A percentile compares a stretch with the other conserved stretches of the same genome.
Evolutionary conservation across 140 eudicot species (phyloP).

Genomic region (Ambrosia hybrid): DNA sequence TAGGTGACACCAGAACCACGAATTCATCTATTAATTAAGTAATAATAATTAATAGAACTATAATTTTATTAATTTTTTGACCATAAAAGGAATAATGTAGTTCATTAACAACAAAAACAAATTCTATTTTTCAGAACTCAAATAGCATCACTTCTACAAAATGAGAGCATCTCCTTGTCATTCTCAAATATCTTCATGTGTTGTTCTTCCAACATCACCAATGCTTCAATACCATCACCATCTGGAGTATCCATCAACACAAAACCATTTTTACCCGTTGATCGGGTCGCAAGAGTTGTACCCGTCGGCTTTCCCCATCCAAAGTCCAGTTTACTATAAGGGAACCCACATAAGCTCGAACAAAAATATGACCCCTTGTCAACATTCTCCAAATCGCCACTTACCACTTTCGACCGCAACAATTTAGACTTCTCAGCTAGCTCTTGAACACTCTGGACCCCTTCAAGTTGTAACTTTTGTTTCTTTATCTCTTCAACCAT

Average conservation of each 20-base stretch:
- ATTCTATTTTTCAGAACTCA: no score
- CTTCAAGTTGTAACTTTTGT: background rate
- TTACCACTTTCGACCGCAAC: background rate
- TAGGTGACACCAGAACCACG: no score
- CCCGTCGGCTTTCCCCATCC: slow-evolving; percentile 13
- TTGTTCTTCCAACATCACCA: slow-evolving; percentile 5
- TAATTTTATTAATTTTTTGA: no score
- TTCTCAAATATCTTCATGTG: background rate
- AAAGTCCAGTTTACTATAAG: background rate
- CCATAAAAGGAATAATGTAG: no score
- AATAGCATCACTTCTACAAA: background rate
- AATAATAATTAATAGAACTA: no score
- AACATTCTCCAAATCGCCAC: background rate
- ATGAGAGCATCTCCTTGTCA: slow-evolving; percentile 7
- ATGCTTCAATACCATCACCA: slow-evolving; percentile 8
- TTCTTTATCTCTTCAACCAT: slow-evolving; percentile 6
- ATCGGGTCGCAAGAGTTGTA: slow-evolving; percentile 9
- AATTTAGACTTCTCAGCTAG: background rate
- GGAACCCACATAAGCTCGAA: slow-evolving; percentile 3
- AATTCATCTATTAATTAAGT: no score
- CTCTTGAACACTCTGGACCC: background rate
- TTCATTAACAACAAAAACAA: no score
- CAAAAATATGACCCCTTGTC: slow-evolving; percentile 1
- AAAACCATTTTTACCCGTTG: background rate
- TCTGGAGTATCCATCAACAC: slow-evolving; percentile 4